These are phyloP conservation scores for Hirschioporus abietinus DNA, from an alignment of 768 basidiomycete genomes.

Conservation along the genomic window DNA sequence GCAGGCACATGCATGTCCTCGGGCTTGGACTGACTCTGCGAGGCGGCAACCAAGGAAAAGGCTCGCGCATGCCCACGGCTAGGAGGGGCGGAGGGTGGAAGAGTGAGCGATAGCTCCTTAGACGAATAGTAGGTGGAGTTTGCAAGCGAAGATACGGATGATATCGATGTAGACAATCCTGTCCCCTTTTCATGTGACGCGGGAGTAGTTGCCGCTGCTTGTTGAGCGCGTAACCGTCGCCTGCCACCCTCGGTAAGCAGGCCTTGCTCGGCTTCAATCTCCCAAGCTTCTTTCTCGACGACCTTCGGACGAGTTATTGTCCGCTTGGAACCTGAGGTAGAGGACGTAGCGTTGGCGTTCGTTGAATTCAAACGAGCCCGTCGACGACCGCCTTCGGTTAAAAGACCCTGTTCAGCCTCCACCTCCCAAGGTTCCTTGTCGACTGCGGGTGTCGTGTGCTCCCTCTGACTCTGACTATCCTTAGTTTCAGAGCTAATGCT, in stretches of 20 bases:
- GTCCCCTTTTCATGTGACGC: neutral
- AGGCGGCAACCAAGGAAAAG: constrained; percentile 45
- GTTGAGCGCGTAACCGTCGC: constrained; percentile 55
- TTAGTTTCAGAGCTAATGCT: neutral
- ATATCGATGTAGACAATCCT: neutral
- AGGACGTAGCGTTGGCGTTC: constrained; percentile 10
- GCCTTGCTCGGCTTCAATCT: constrained; percentile 72
- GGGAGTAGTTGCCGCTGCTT: constrained; percentile 30
- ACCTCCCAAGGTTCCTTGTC: constrained; percentile 21
- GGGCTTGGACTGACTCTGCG: constrained; percentile 17
- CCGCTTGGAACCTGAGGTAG: constrained; percentile 9
- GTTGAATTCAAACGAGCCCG: constrained; percentile 14
- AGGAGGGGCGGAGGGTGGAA: constrained; percentile 57
- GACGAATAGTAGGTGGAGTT: constrained; percentile 58
- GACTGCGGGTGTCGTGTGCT: constrained; percentile 3
- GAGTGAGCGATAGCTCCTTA: constrained; percentile 50
- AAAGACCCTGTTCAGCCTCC: constrained; percentile 23
- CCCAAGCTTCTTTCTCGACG: constrained; percentile 67
- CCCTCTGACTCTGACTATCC: neutral
- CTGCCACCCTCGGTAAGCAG: constrained; percentile 69
- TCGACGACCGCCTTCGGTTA: constrained; percentile 21
- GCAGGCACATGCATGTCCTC: constrained; percentile 54
- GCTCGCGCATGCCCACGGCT: constrained; percentile 55
- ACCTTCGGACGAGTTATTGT: constrained; percentile 22
- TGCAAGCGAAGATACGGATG: constrained; percentile 33